Evolutionary conservation across 2,329 filamentous ascomycete genomes (phyloP), one percentile per base, ranked within the genome.

Genomic region (Monosporascus sp.): DNA sequence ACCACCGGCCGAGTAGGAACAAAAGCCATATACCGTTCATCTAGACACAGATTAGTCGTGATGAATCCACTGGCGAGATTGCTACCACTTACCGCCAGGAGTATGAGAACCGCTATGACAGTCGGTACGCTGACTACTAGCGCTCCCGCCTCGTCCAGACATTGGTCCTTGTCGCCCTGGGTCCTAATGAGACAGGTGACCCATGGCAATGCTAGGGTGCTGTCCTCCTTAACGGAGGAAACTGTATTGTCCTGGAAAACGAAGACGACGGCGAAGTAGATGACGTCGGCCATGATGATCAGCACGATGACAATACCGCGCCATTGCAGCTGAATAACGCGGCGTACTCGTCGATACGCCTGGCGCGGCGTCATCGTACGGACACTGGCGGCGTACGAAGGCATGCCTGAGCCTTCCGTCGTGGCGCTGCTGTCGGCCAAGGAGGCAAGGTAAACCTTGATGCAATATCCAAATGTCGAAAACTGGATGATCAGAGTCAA

Each of bases 211-310:
- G 86, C 82, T 25, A 82, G 78, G 1, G 31, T 57, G 1, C 74
- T 74, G 50, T 86, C 64, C 37, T 83, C 77, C 39, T 80, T 77
- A 20, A 80, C 71, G 3, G 81, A 79, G 50, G 82, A 73, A 14
- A 89, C 80, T 22, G 88, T 81, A 61, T 86, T 86, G 70, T 96
- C 89, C 65, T 96, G 82, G 67, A 90, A 89, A 48, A 97, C 86
- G 67, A 97, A 97, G 51, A 96, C 81, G 46, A 96, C 78, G 2
- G 92, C 86, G 71, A 97, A 97, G 78, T 96, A 96, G 63, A 97
- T 85, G 57, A 97, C 90, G 67, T 97, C 92, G 54, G 84, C 82
- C 53, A 97, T 82, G 61, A 97, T 96, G 67, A 97, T 87, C 50
- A 95, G 76, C 15, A 97, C 91, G 55, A 97, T 89, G 44, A 85